Base-by-base conservation (phyloP, 2,329 filamentous ascomycete species). In the Diaporthe batatas region DNA sequence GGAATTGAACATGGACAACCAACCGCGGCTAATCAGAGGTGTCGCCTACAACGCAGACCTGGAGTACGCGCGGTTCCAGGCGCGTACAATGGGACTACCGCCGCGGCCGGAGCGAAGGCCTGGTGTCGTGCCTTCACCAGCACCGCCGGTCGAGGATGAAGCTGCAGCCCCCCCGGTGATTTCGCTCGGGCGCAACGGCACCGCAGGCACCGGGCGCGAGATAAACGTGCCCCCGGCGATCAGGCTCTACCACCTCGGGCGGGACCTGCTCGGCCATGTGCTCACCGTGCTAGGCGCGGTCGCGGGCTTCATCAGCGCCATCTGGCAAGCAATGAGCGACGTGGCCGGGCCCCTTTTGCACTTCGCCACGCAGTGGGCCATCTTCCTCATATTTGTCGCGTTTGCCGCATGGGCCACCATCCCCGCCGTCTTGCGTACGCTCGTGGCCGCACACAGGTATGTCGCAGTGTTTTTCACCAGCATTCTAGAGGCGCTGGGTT, bases 21-120 rank as follows among this genome's bases (percentile, higher is more conserved):
- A 32, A 25, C 25, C 2, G 18, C 39, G 23, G 42, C 58, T 25
- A 49, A 23, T 23, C 21, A 47, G 42, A 23, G 21, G 6, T 14
- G 39, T 29, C 59, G 42, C 29, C 25, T 36, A 49, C 53, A 23
- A 47, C 7, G 67, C n/a, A 25, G 39, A 39, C 67, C 14, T 21
- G 21, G 53, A 55, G n/a, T 70, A 70, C 42, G 34, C 21, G 34
- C 23, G 34, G 14, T 59, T 51, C 54, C 54, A 70, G 68, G 34
- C 8, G 29, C 42, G n/a, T 18, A 44, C n/a, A 2, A 11, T 39
- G 14, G 54, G 42, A 29, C 12, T 16, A 21, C 42, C 67, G 8
- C n/a, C 39, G 39, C 14, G 4, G 39, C 14, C 39, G 39, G 39
- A 42, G 14, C 12, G 39, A 12, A 18, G 39, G 10, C 10, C n/a